Conservation (phyloP, 129 eudicot species). For the Ambrosia artemisiifolia region DNA sequence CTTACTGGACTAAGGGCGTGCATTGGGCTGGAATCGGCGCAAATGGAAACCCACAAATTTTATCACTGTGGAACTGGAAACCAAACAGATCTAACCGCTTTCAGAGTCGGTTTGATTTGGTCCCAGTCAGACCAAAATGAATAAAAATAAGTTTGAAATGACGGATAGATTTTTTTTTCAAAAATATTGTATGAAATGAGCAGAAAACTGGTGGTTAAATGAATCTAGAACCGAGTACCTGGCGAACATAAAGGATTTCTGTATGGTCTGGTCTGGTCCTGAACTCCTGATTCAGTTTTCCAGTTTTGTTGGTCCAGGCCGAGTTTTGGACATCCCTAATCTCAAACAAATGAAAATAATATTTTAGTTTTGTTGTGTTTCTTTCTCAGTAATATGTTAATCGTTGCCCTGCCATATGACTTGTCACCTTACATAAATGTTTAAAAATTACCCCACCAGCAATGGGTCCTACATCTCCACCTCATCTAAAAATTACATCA, state of each 20-base stretch:
- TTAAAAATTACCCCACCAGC: neutral
- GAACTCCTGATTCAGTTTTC: neutral
- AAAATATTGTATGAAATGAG: neutral
- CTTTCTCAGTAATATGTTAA: neutral
- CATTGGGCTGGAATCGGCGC: neutral
- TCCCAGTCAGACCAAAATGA: neutral
- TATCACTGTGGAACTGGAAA: neutral
- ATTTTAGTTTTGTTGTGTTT: neutral
- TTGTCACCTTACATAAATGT: neutral
- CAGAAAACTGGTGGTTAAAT: neutral
- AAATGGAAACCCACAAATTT: neutral
- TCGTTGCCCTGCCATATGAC: neutral
- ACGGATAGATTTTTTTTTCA: neutral
- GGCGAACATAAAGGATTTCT: neutral
- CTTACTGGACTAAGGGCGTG: neutral
- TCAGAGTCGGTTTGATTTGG: neutral
- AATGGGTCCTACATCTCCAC: neutral
- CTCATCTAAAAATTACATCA: slow-evolving; percentile 5
- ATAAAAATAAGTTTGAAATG: neutral
- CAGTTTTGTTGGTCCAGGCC: neutral
- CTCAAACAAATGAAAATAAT: neutral
- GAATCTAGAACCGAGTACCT: neutral
- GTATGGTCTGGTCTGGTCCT: neutral
- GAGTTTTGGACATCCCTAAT: neutral
- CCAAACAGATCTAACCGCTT: neutral